A percentile compares a stretch with the other conserved stretches of the same genome.
phyloP scores from a whole-genome alignment of 768 basidiomycete genomes.

The Phaffia tasmanica region DNA sequence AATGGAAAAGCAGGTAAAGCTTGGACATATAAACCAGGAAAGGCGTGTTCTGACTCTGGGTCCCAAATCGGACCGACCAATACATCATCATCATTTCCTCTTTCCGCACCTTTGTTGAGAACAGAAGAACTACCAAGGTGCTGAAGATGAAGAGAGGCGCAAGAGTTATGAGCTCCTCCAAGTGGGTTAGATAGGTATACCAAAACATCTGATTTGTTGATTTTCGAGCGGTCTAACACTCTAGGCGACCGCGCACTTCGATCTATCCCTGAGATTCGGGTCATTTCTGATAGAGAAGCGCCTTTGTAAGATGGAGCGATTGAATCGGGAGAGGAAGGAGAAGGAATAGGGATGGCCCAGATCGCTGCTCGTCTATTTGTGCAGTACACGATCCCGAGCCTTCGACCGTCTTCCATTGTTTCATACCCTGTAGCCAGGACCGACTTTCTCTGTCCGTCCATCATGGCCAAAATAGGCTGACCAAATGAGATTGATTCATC shows the following conservation, averaged over 20 bases:
- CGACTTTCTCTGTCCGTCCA: conserved; percentile 31
- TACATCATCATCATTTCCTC: conserved; percentile 19
- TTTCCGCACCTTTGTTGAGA: not conserved
- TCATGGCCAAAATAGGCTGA: conserved; percentile 48
- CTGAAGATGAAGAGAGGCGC: conserved; percentile 45
- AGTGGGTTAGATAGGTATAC: conserved; percentile 49
- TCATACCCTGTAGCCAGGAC: conserved; percentile 57
- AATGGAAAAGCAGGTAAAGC: conserved; percentile 44
- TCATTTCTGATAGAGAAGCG: not conserved
- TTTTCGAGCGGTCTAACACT: conserved; percentile 34
- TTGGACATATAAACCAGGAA: conserved; percentile 56
- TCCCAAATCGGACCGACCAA: conserved; percentile 44
- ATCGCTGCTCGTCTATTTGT: conserved; percentile 52
- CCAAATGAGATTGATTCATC: conserved; percentile 40
- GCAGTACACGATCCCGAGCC: conserved; percentile 53
- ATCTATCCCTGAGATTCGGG: conserved; percentile 40
- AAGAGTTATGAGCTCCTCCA: conserved; percentile 54
- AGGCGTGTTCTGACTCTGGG: conserved; percentile 38
- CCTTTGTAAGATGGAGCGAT: conserved; percentile 24
- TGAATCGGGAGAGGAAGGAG: conserved; percentile 10
- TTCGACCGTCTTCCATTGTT: conserved; percentile 47
- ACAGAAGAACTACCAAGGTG: conserved; percentile 33
- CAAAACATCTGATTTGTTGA: conserved; percentile 34
- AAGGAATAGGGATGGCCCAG: conserved; percentile 43
- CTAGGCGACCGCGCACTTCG: conserved; percentile 55